Percentiles rank a stretch among this genome's conserved stretches.
Conservation (phyloP, 2,329 filamentous ascomycete genomes). For the Sclerotinia borealis region DNA sequence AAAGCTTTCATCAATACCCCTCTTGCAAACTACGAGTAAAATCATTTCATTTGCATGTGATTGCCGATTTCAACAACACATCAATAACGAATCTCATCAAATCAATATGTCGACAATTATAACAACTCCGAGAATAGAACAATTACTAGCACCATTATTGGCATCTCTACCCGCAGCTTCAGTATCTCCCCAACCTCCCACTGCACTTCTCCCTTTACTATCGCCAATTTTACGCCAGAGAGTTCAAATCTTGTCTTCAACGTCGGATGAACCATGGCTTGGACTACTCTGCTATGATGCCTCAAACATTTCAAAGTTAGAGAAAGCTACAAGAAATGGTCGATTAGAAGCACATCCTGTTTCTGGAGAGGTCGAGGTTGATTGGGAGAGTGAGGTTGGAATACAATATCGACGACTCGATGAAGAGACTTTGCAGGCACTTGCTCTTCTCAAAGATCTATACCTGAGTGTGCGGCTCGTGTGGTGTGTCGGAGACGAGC, state of each 20-base stretch:
- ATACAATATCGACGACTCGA: conserved; percentile 64
- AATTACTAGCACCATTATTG: conserved; percentile 50
- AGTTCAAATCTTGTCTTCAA: conserved; percentile 57
- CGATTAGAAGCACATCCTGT: conserved; percentile 73
- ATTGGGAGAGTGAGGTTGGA: conserved; percentile 58
- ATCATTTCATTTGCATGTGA: conserved; percentile 22
- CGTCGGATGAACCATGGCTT: conserved; percentile 63
- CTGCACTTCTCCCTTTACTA: conserved; percentile 52
- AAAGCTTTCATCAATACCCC: not conserved
- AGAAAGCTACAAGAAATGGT: conserved; percentile 55
- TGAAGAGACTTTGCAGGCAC: conserved; percentile 65
- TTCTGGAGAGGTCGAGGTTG: conserved; percentile 71
- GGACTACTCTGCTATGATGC: conserved; percentile 63
- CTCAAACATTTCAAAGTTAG: conserved; percentile 48
- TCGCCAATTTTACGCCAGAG: conserved; percentile 61
- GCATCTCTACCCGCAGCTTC: conserved; percentile 54
- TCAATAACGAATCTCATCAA: not conserved
- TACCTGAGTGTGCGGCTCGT: conserved; percentile 60
- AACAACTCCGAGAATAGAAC: conserved; percentile 41
- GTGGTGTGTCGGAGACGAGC: conserved; percentile 55
- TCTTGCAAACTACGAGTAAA: not conserved
- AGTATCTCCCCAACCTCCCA: conserved; percentile 50
- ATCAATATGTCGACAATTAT: conserved; percentile 27
- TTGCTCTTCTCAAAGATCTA: conserved; percentile 56
- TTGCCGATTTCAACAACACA: not conserved